Conservation (phyloP, 2,329 filamentous ascomycete species). For the Colletotrichum sp. region DNA sequence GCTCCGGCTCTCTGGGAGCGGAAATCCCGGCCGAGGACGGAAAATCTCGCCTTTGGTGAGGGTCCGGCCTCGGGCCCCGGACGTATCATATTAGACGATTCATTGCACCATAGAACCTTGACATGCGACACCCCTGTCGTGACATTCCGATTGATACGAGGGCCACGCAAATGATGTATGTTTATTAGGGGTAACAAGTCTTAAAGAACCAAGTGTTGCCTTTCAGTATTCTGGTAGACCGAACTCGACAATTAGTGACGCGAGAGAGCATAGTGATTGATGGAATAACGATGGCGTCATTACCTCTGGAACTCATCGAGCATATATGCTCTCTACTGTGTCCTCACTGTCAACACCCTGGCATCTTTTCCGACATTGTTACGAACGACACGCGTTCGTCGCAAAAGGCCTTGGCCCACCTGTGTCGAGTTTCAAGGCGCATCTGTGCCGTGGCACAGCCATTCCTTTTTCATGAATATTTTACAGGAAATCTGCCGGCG, state of each 20-base stretch:
- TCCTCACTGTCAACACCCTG: not conserved
- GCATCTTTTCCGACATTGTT: not conserved
- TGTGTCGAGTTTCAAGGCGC: conserved; percentile 4
- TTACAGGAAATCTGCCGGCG: not conserved
- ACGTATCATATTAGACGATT: not conserved
- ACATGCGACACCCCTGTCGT: not conserved
- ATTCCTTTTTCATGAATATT: conserved; percentile 10
- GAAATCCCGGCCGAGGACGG: not conserved
- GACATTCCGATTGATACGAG: not conserved
- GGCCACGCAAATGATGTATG: not conserved
- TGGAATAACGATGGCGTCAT: not conserved
- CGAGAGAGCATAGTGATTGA: not conserved
- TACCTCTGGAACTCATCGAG: conserved; percentile 14
- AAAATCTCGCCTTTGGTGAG: not conserved
- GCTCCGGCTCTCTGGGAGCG: too few species aligned
- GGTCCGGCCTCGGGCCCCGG: not conserved
- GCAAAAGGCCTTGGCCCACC: not conserved
- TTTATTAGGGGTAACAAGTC: not conserved
- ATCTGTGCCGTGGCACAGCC: conserved; percentile 6
- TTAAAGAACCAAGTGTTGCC: not conserved
- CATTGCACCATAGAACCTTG: not conserved
- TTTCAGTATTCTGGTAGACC: not conserved
- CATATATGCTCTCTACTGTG: conserved; percentile 1
- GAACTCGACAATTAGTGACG: not conserved
- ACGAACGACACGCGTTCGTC: not conserved